Base-by-base conservation (phyloP, 1,284 basidiomycete genomes). In the Cryptococcus hybrid region DNA sequence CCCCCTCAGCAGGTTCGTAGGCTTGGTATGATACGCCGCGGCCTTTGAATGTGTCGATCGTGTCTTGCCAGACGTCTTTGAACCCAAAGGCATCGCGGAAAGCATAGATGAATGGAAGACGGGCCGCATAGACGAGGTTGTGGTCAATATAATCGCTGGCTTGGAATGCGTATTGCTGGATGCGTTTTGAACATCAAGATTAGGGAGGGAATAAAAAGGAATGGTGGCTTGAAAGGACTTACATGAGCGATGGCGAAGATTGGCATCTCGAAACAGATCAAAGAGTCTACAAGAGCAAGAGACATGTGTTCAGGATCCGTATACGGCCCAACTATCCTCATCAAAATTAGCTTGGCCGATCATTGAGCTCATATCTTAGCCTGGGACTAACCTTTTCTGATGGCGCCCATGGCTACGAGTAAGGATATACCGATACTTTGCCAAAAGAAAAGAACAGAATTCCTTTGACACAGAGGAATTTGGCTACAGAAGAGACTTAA, bases 391-490 rank as follows among this genome's bases (percentile, higher is more conserved):
- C 80, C 85, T 51, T 82, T 83, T 38, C 80, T 86, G 73, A 99
- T 89, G 47, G 83, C 81, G 1, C 88, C 85, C 0, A 88, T 82
- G 1, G 92, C 88, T 44, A 97, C 95, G 18, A 98, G 84, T 66
- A 92, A 84, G 35, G 92, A 94, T 54, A 99, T 86, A 47, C 76
- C 84, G 47, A 97, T 85, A 12, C 88, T 85, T 74, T 99, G 95
- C 95, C 95, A 99, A 80, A 99, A 0, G 89, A 94, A 78, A 96
- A 95, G 82, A 98, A 97, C 46, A 99, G 83, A 64, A 99, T 94
- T 50, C 92, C 93, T 75, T 99, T 98, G 68, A 99, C 91, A 74
- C 93, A 98, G 30, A 99, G 85, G 78, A 99, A 99, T 77, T 97
- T 96, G 6, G 92, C 92, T 75, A 89, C 8, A 4, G 15, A 15